Conservation (phyloP, 371 early-diverging fungal genomes). For the Smittium culicis region DNA sequence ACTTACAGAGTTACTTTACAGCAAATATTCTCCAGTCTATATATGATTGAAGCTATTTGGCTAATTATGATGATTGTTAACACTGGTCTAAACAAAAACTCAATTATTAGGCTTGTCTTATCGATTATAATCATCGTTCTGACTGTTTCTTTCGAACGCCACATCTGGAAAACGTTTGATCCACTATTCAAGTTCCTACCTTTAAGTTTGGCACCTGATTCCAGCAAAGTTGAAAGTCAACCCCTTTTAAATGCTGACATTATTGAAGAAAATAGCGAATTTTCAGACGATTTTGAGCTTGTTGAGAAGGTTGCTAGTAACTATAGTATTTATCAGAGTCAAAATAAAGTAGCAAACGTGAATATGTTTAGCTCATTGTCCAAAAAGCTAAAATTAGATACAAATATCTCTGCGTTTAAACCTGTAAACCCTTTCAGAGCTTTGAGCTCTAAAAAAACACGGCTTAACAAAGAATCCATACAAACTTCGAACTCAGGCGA, state of each 20-base stretch:
- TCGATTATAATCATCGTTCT: constrained; percentile 21
- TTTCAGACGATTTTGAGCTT: neutral
- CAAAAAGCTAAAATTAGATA: too few relatives aligned
- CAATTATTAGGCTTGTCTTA: constrained; percentile 39
- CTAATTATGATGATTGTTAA: constrained; percentile 54
- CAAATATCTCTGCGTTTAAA: too few relatives aligned
- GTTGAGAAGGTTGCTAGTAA: too few relatives aligned
- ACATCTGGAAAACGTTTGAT: constrained; percentile 46
- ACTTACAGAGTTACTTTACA: constrained; percentile 49
- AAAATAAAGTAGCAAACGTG: too few relatives aligned
- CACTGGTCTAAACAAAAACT: constrained; percentile 26
- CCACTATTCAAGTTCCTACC: constrained; percentile 54
- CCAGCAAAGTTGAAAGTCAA: too few relatives aligned
- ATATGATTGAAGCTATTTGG: constrained; percentile 51
- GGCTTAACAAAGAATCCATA: too few relatives aligned
- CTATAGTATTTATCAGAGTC: too few relatives aligned
- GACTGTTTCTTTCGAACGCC: constrained; percentile 36
- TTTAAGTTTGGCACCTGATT: constrained; percentile 23
- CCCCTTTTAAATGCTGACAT: neutral
- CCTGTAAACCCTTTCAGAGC: too few relatives aligned
- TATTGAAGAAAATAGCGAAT: neutral
- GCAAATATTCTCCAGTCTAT: constrained; percentile 52
- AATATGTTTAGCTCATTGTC: too few relatives aligned
- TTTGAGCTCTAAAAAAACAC: too few relatives aligned
- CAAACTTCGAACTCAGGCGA: too few relatives aligned